Evolutionary conservation across 2,329 filamentous ascomycete genomes (phyloP), one percentile per base, ranked within the genome.

Genomic region (Pseudocercospora crystallina): DNA sequence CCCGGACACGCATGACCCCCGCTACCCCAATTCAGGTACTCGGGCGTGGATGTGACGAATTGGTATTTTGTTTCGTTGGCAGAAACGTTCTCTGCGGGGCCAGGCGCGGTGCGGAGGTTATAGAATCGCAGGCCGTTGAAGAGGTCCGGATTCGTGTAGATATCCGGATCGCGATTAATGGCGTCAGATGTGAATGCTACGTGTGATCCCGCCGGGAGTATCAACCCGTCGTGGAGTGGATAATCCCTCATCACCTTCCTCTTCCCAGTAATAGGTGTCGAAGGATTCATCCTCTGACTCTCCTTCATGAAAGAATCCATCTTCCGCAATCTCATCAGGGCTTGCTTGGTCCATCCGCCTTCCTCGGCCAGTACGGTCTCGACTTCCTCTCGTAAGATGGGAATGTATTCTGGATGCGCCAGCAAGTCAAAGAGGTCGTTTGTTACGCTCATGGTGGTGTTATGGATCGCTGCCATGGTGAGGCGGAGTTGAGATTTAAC

Each of bases 1-100:
- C 66, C 65, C 2, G 65, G 65, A 45, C 66, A 64, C n/a, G 58
- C 62, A 42, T 64, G 58, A 10, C 51, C 45, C 13, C 65, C 65
- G 14, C 57, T 42, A n/a, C 63, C 63, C 51, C 62, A 65, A 7
- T 46, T 57, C 14, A 65, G 29, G 43, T 61, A 55, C 13, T 48
- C 41, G 8, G 49, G 44, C 12, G 43, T 48, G 10, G 52, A 43
- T 5, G 48, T 54, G 20, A 51, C 52, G 20, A 54, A 54, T 33
- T 51, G 47, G 11, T 54, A 47, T 26, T 48, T 42, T 3, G 38
- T 47, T 29, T 51, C 52, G 13, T 42, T 47, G 1, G 51, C 12
- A 8, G 43, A 41, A 31, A 5, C 30, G 1, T 8, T 26, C 13
- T 38, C 33, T 15, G 11, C 10, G 12, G 13, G n/a, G 11, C 34